Percentiles rank a stretch among this genome's conserved stretches.
phyloP scores from a whole-genome alignment of 352 stramenopile species.

The Globisporangium uncinulatum region DNA sequence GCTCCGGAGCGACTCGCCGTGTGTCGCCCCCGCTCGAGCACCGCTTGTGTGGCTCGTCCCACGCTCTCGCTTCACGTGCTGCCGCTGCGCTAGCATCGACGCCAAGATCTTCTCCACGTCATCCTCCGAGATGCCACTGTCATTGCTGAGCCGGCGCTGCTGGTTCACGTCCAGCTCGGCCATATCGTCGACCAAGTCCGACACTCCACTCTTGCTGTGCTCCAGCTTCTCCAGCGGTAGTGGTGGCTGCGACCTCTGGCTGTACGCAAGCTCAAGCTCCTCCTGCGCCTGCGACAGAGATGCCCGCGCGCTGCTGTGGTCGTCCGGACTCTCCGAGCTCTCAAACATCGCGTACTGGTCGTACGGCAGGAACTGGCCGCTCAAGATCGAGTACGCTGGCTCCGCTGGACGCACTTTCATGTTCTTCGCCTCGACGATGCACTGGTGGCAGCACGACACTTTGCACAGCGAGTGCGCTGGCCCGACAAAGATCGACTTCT shows the following conservation, averaged over 20 bases:
- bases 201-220: background rate
- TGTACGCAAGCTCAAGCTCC: no score
- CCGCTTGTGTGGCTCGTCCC: no score
- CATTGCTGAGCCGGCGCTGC: conserved; percentile 8
- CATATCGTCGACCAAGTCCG: background rate
- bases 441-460: conserved; percentile 1
- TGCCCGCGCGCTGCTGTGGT: background rate
- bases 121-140: conserved; percentile 12
- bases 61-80: background rate
- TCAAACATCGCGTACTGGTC: conserved; percentile 3
- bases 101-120: conserved; percentile 10
- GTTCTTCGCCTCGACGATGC: conserved; percentile 10
- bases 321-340: background rate
- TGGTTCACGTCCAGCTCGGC: conserved; percentile 7
- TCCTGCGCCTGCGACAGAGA: no score
- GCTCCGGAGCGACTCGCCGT: no score
- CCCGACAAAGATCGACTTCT: conserved; percentile 23
- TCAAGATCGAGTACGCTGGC: conserved; percentile 20
- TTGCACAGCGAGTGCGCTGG: background rate
- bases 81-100: conserved; percentile 4
- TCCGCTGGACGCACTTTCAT: conserved; percentile 22
- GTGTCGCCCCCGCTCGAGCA: no score
- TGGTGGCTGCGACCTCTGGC: no score
- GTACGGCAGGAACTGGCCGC: conserved; percentile 2
- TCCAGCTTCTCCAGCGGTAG: background rate